These are phyloP conservation scores for Gaillardinia entomophila DNA, from an alignment of 805 yeast species.

Conservation along the genomic window DNA sequence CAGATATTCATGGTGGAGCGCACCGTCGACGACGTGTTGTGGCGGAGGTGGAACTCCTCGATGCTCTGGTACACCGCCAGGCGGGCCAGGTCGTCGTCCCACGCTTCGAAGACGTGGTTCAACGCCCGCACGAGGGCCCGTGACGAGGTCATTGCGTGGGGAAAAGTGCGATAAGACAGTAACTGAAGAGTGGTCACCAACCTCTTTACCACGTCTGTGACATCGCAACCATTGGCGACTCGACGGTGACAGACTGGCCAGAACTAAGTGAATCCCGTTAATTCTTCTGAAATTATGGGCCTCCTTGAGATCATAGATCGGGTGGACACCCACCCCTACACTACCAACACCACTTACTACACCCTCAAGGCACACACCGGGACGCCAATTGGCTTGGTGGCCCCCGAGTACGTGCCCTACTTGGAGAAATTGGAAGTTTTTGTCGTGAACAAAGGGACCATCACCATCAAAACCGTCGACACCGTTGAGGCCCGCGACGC, in stretches of 20 bases:
- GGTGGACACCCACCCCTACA: slow-evolving; percentile 29
- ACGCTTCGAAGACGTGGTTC: slow-evolving; percentile 16
- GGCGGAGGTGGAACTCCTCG: slow-evolving; percentile 7
- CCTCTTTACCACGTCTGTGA: background rate
- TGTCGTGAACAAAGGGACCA: slow-evolving; percentile 10
- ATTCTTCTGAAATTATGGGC: slow-evolving; percentile 1
- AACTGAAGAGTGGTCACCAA: no score
- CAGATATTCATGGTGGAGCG: slow-evolving; percentile 23
- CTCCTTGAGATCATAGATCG: slow-evolving; percentile 12
- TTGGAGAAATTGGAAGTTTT: slow-evolving; percentile 1
- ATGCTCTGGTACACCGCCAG: background rate
- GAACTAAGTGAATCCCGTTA: background rate
- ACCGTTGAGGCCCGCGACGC: slow-evolving; percentile 37
- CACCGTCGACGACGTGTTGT: slow-evolving; percentile 27
- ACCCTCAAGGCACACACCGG: slow-evolving; percentile 25
- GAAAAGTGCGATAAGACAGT: background rate
- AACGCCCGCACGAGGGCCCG: slow-evolving; percentile 20
- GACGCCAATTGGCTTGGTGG: slow-evolving; percentile 23
- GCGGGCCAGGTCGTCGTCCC: slow-evolving; percentile 8
- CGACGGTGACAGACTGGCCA: background rate
- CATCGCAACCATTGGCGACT: background rate
- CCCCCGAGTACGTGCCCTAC: slow-evolving; percentile 17
- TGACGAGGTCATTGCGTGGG: slow-evolving; percentile 19
- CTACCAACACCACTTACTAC: slow-evolving; percentile 10
- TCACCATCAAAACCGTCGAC: slow-evolving; percentile 24